Conservation (phyloP, 768 basidiomycete genomes). For the Mycena epipterygia region DNA sequence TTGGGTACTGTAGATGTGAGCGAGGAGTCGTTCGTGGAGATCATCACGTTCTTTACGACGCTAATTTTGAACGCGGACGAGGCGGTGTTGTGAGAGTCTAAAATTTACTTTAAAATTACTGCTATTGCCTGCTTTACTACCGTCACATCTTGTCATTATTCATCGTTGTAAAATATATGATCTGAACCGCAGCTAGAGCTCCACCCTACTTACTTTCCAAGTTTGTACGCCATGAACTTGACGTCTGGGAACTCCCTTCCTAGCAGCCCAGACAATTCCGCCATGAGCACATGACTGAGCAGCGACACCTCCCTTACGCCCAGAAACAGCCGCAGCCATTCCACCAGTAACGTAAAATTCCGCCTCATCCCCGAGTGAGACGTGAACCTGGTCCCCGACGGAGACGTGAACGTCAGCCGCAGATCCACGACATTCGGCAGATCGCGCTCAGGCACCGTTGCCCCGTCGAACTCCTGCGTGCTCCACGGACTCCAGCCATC, state of each 20-base stretch:
- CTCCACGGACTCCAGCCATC: constrained; percentile 12
- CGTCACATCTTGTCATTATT: too few relatives aligned
- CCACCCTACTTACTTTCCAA: background rate
- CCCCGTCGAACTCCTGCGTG: background rate
- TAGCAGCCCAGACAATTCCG: background rate
- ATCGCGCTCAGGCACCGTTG: background rate
- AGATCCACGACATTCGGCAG: background rate
- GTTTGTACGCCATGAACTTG: background rate
- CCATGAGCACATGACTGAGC: background rate
- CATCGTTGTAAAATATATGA: too few relatives aligned
- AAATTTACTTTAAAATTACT: too few relatives aligned
- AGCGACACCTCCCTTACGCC: background rate
- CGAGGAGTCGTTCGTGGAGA: too few relatives aligned
- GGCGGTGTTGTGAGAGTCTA: too few relatives aligned
- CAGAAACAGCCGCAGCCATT: background rate
- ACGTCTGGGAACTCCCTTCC: background rate
- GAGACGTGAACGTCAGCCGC: background rate
- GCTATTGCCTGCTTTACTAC: too few relatives aligned
- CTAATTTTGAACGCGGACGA: too few relatives aligned
- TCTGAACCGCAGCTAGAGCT: too few relatives aligned
- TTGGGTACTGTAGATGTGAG: too few relatives aligned
- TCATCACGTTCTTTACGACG: too few relatives aligned
- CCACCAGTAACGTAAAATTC: background rate
- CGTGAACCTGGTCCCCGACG: too few relatives aligned
- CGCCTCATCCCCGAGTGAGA: too few relatives aligned